phyloP scores from a whole-genome alignment of 352 stramenopile genomes.

The Bremia lactucae region DNA sequence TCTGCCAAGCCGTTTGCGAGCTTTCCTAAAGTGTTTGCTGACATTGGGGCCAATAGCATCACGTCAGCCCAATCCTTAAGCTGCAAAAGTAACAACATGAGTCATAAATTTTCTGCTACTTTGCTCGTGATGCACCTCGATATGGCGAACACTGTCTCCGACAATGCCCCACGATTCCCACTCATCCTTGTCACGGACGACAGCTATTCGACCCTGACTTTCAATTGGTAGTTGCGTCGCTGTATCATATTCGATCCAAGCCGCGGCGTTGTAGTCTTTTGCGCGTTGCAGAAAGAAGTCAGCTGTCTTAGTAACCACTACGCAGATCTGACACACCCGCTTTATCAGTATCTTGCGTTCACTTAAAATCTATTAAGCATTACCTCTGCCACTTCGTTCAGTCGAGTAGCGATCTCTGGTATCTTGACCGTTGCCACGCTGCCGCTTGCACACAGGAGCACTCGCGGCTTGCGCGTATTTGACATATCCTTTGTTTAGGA shows the following conservation, averaged over 20 bases:
- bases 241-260: conserved; percentile 35
- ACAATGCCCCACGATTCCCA: conserved; percentile 73
- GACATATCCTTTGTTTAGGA: conserved; percentile 2
- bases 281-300: conserved; percentile 75
- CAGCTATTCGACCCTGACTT: conserved; percentile 13
- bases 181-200: conserved; percentile 72
- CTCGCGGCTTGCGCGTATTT: conserved; percentile 20
- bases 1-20: conserved; percentile 90
- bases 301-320: conserved; percentile 74
- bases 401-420: conserved; percentile 60
- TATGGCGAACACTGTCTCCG: conserved; percentile 78
- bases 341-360: too few species aligned
- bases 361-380: too few species aligned
- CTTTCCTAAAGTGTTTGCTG: conserved; percentile 87
- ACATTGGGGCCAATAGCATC: conserved; percentile 82
- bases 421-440: conserved; percentile 85
- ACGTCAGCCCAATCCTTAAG: conserved; percentile 93
- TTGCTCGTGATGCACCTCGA: conserved; percentile 43
- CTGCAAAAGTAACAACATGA: conserved; percentile 19
- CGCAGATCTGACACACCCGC: conserved; percentile 72
- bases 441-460: conserved; percentile 72
- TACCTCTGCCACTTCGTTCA: conserved; percentile 53
- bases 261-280: conserved; percentile 52
- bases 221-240: conserved; percentile 7
- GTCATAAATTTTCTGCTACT: neutral